phyloP scores from a whole-genome alignment of 345 rosid genomes.

The Moricandia arvensis region DNA sequence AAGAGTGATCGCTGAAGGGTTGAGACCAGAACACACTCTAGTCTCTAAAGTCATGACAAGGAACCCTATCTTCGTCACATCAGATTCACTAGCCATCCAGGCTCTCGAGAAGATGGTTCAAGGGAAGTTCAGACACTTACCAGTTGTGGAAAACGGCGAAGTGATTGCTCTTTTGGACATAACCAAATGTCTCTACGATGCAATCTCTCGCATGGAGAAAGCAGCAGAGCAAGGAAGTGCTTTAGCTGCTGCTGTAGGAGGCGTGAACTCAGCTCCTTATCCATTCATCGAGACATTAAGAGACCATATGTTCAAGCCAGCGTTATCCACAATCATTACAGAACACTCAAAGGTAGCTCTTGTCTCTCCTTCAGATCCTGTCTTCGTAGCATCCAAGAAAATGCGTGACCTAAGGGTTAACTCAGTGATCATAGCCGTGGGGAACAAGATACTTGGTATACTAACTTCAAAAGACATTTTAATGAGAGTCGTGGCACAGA shows the following conservation, averaged over 20 bases:
- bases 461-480: constrained; percentile 93
- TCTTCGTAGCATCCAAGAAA: constrained; percentile 73
- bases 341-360: constrained; percentile 74
- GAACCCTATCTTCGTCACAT: constrained; percentile 79
- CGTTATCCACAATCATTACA: constrained; percentile 73
- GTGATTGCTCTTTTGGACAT: constrained; percentile 93
- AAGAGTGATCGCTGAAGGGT: constrained; percentile 88
- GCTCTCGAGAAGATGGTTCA: constrained; percentile 98
- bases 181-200: constrained; percentile 90
- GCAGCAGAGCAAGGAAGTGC: constrained; percentile 95
- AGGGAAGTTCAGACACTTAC: constrained; percentile 92
- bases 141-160: constrained; percentile 97
- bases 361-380: constrained; percentile 80
- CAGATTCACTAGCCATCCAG: constrained; percentile 84
- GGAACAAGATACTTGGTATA: constrained; percentile 79
- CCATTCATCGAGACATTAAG: constrained; percentile 84
- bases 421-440: constrained; percentile 65
- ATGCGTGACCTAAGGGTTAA: constrained; percentile 78
- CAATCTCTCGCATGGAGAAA: constrained; percentile 92
- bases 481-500: constrained; percentile 95
- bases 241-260: constrained; percentile 93
- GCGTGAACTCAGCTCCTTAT: constrained; percentile 56
- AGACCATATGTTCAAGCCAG: constrained; percentile 91
- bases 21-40: constrained; percentile 83
- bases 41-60: constrained; percentile 93